phyloP scores from a whole-genome alignment of 148 eudicot species.

The Fagopyrum esculentum region DNA sequence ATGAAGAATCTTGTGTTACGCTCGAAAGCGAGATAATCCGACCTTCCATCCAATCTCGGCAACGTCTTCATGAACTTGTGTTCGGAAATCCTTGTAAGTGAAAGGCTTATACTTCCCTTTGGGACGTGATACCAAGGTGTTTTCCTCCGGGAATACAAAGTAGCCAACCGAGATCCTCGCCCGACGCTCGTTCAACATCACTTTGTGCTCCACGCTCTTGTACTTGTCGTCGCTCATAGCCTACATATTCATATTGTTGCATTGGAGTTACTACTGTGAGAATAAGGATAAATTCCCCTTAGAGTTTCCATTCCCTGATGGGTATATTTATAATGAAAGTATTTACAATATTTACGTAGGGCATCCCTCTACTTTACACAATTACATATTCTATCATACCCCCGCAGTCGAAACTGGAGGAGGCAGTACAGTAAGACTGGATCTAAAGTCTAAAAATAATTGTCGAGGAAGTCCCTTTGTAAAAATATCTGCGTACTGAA shows the following conservation, averaged over 20 bases:
- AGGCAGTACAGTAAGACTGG: too few species aligned
- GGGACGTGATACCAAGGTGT: constrained; percentile 34
- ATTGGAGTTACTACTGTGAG: too few species aligned
- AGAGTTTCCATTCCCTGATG: too few species aligned
- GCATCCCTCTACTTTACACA: too few species aligned
- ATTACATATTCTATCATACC: too few species aligned
- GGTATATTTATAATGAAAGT: too few species aligned
- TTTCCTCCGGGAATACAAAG: constrained; percentile 58
- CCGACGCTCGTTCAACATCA: constrained; percentile 36
- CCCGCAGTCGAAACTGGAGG: too few species aligned
- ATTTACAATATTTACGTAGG: too few species aligned
- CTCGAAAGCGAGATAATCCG: constrained; percentile 29
- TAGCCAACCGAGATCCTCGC: constrained; percentile 67
- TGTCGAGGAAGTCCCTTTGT: too few species aligned
- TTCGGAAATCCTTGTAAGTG: constrained; percentile 53
- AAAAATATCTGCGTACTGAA: too few species aligned
- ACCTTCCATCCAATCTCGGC: constrained; percentile 43
- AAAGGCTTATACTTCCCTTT: constrained; percentile 50
- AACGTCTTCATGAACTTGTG: constrained; percentile 50
- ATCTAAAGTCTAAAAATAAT: too few species aligned
- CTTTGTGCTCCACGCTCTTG: constrained; percentile 69
- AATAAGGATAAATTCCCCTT: too few species aligned
- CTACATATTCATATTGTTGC: constrained; percentile 19
- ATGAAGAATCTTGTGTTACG: background rate
- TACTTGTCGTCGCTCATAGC: constrained; percentile 62